Percentiles rank a stretch among this genome's conserved stretches.
These are phyloP conservation scores for Ramicandelaber brevisporus DNA, from an alignment of 192 early-diverging fungal species.

Conservation along the genomic window DNA sequence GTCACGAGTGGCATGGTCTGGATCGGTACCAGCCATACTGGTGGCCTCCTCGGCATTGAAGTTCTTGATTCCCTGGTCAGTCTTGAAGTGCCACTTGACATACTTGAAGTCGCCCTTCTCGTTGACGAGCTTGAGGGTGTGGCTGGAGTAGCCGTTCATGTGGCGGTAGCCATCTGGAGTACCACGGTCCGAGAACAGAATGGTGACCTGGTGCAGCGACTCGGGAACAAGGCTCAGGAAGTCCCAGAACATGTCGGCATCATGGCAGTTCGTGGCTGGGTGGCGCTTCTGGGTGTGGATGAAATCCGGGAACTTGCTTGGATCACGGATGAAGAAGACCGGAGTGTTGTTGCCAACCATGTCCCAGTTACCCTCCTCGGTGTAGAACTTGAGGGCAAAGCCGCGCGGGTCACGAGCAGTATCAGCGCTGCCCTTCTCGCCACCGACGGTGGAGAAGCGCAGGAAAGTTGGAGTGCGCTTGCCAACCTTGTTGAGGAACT, in stretches of 20 bases:
- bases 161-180: constrained; percentile 23
- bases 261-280: constrained; percentile 21
- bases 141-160: constrained; percentile 25
- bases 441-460: constrained; percentile 38
- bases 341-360: constrained; percentile 34
- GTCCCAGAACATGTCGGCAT: constrained; percentile 30
- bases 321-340: constrained; percentile 25
- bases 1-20: constrained; percentile 33
- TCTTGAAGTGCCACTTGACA: constrained; percentile 36
- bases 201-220: constrained; percentile 28
- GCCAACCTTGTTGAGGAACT: constrained; percentile 27
- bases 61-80: constrained; percentile 31
- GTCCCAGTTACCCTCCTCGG: constrained; percentile 40
- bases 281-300: constrained; percentile 36
- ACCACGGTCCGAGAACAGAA: constrained; percentile 28
- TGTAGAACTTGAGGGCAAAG: constrained; percentile 49
- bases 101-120: constrained; percentile 21
- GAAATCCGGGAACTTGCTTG: constrained; percentile 14
- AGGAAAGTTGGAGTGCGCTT: constrained; percentile 39
- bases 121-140: constrained; percentile 26
- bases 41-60: constrained; percentile 21
- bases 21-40: constrained; percentile 16
- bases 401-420: constrained; percentile 43
- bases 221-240: constrained; percentile 34
- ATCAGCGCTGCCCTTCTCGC: constrained; percentile 30